Conservation (phyloP, 139 green algal species). For the Chara braunii region DNA sequence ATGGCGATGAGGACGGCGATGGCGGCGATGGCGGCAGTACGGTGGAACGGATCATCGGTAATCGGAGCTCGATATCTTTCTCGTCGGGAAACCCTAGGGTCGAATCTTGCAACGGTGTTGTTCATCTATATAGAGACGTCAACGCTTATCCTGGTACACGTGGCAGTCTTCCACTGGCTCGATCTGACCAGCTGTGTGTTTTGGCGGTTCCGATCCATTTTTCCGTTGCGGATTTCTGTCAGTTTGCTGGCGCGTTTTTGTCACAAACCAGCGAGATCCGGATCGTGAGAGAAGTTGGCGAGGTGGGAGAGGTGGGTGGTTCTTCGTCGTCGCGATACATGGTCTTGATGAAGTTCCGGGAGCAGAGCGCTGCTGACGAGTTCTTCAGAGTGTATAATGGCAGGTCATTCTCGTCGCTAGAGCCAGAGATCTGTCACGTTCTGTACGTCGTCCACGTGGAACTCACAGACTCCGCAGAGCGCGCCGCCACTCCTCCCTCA, state of each 20-base stretch:
- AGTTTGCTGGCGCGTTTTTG: conserved; percentile 75
- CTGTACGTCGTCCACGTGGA: conserved; percentile 65
- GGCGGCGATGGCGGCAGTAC: no score
- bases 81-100: conserved; percentile 25
- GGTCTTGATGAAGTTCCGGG: conserved; percentile 73
- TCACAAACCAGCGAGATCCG: conserved; percentile 54
- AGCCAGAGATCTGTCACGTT: conserved; percentile 18
- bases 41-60: no score
- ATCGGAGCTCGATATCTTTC: not conserved
- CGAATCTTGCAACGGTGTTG: conserved; percentile 9
- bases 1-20: no score
- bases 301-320: not conserved
- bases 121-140: conserved; percentile 28
- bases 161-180: conserved; percentile 13
- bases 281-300: conserved; percentile 57
- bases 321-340: conserved; percentile 53
- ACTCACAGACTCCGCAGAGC: conserved; percentile 35
- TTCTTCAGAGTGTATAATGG: conserved; percentile 65
- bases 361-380: conserved; percentile 53
- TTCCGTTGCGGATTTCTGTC: conserved; percentile 79
- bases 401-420: conserved; percentile 53
- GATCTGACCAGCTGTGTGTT: conserved; percentile 35
- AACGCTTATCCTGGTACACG: conserved; percentile 6
- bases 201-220: conserved; percentile 80
- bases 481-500: conserved; percentile 29